Evolutionary conservation across 1,139 yeast genomes (phyloP), one percentile per base, ranked within the genome.

Genomic region (Kazachstania sp.): DNA sequence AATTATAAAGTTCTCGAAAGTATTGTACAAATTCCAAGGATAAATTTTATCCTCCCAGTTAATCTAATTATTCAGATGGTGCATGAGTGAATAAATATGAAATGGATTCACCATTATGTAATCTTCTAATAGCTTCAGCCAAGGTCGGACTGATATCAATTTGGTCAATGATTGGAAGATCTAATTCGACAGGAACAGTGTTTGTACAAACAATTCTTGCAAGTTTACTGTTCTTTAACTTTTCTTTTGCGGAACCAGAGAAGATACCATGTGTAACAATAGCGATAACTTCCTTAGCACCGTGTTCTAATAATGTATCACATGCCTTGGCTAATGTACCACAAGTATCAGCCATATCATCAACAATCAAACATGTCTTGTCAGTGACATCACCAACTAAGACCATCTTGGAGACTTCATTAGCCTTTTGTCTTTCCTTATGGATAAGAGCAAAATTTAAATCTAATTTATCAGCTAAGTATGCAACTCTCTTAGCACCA

Each of bases 61-160:
- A 15, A 6, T 18, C 37, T 20, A 8, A 15, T 43, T 45, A 50
- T 26, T 43, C 45, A 16, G 44, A 45, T 23, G 64, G 64, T 16
- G 65, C 90, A 59, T 86, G 90, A 61, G 88, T 96, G 69, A 92
- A 92, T 52, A 92, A 73, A 86, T 88, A 84, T 18, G 95, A 83
- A 19, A 92, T 95, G 29, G 92, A 81, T 71, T 92, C 99, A 55
- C 99, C 99, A 58, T 92, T 92, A 67, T 92, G 96, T 43, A 92
- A 90, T 65, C 99, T 75, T 66, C 99, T 75, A 44, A 92, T 87
- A 2, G 97, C 92, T 65, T 92, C 99, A 15, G 95, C 96, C 60
- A 92, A 83, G 16, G 90, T 79, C 50, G 86, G 72, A 6, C 95
- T 81, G 13, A 92, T 92, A 60, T 94, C 98, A 59, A 92, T 71